These are phyloP conservation scores for Plenodomus biglobosus DNA, from an alignment of 2,329 filamentous ascomycete species.

Conservation along the genomic window DNA sequence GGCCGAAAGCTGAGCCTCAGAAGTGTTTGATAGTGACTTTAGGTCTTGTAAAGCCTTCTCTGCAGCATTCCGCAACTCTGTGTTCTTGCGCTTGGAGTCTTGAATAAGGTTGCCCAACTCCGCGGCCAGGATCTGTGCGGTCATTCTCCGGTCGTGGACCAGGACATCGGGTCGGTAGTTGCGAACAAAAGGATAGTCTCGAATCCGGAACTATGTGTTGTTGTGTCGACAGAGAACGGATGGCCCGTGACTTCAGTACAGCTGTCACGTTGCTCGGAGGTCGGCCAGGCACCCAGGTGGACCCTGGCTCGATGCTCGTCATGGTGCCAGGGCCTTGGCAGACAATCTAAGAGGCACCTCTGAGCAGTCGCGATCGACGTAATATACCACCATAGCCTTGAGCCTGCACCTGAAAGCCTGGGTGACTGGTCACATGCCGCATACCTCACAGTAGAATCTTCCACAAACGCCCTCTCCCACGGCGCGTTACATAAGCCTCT, in stretches of 20 bases:
- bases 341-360: slow-evolving; percentile 10
- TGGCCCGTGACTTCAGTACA: slow-evolving; percentile 5
- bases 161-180: slow-evolving; percentile 25
- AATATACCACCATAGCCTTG: slow-evolving; percentile 4
- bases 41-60: slow-evolving; percentile 92
- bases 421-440: slow-evolving; percentile 2
- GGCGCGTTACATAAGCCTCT: slow-evolving; percentile 3
- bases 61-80: slow-evolving; percentile 85
- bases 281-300: slow-evolving; percentile 22
- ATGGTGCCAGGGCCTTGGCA: slow-evolving; percentile 12
- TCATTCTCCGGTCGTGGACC: slow-evolving; percentile 62
- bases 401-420: slow-evolving; percentile 6
- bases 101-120: slow-evolving; percentile 90
- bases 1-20: slow-evolving; percentile 73
- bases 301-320: slow-evolving; percentile 14
- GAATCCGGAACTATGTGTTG: slow-evolving; percentile 8
- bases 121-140: slow-evolving; percentile 81
- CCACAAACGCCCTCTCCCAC: background rate
- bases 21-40: slow-evolving; percentile 71
- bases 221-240: slow-evolving; percentile 15
- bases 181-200: slow-evolving; percentile 9
- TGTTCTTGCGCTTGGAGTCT: slow-evolving; percentile 93
- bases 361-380: slow-evolving; percentile 12
- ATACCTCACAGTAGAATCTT: background rate
- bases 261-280: slow-evolving; percentile 17